A percentile compares a stretch with the other conserved stretches of the same genome.
These are phyloP conservation scores for Teunomyces pallodes DNA, from an alignment of 805 yeast species.

Conservation along the genomic window DNA sequence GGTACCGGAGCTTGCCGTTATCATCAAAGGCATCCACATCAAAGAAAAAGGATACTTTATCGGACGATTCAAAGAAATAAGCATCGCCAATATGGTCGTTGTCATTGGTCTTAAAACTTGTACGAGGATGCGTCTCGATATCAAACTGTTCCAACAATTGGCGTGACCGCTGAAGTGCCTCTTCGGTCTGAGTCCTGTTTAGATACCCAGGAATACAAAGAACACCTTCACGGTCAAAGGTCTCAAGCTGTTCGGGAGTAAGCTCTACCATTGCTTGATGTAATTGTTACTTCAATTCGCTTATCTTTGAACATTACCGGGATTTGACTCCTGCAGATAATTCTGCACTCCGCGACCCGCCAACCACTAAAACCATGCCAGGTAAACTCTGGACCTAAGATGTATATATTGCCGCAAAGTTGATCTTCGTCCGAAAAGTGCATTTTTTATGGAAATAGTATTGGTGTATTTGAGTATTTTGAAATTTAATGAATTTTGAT, in stretches of 20 bases:
- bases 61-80: slow-evolving; percentile 67
- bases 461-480: no score
- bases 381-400: no score
- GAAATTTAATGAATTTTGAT: no score
- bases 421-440: no score
- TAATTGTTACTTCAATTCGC: no score
- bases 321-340: no score
- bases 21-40: slow-evolving; percentile 67
- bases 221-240: slow-evolving; percentile 57
- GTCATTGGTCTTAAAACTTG: slow-evolving; percentile 63
- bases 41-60: slow-evolving; percentile 66
- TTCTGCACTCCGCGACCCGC: no score
- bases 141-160: slow-evolving; percentile 49
- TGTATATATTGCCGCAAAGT: no score
- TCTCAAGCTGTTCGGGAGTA: slow-evolving; percentile 47
- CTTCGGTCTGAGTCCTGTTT: slow-evolving; percentile 34
- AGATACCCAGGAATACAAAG: slow-evolving; percentile 59
- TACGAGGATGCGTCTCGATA: slow-evolving; percentile 58
- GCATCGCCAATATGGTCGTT: slow-evolving; percentile 68
- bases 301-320: no score
- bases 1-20: slow-evolving; percentile 49
- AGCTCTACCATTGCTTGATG: slow-evolving; percentile 18
- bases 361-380: no score
- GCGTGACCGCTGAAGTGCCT: slow-evolving; percentile 43
- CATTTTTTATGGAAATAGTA: no score